Base-by-base conservation (phyloP, 805 yeast genomes). In the Monosporozyma unispora region DNA sequence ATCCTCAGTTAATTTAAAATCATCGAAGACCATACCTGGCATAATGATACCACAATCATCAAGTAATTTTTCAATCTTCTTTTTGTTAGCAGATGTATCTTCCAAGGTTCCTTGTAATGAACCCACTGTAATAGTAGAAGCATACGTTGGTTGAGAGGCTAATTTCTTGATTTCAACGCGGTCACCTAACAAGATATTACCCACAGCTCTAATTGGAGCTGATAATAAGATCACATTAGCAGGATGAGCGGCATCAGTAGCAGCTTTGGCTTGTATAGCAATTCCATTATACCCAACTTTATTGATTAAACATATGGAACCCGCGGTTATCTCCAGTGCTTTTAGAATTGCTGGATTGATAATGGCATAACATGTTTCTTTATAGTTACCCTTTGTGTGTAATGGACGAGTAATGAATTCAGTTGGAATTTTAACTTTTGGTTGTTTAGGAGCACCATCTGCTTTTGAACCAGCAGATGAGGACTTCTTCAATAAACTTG, bases 21-120 rank as follows among this genome's bases (percentile, higher is more conserved):
- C 57, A 4, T 55, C 51, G 43, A 73, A 64, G 18, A 52, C 54
- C 68, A 76, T 67, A 7, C 84, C 84, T 0, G 88, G 82, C 59
- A 77, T 77, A 0, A 84, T 53, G 8, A 86, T 59, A 0, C 90
- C 89, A 28, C 76, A 68, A 23, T 81, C 82, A 45, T 71, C 67
- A 9, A 82, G 54, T 0, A 71, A 52, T 38, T 75, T 73, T 46
- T 69, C 75, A 9, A 79, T 56, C 0, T 64, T 47, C 39, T 70
- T 66, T 45, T 64, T 63, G 2, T 48, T 43, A 2, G 31, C 43
- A 2, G 66, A 52, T 45, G 58, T 46, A 7, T 58, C 52, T 1
- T 63, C 49, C 8, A 49, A 53, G 3, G 38, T 49, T 0, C 68
- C 67, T 14, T 56, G 53, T 19, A 53, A 31, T 16, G 55, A 49